Evolutionary conservation across 257 asterid species (phyloP).

Genomic region (Phtheirospermum japonicum): DNA sequence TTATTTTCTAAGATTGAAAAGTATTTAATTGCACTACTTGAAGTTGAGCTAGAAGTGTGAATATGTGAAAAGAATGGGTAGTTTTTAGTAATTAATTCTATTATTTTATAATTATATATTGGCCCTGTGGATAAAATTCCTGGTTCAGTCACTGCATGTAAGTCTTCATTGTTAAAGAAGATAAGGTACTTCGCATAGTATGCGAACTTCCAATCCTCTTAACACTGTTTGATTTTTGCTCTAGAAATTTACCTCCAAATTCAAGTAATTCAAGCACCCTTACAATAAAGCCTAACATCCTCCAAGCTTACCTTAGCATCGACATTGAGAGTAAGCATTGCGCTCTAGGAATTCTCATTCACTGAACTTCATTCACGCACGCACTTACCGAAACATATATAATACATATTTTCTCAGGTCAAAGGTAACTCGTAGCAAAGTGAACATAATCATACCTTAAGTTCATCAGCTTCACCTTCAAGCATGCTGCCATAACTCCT

Average conservation of each 20-base stretch:
- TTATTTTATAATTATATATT: background rate
- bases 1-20: no score
- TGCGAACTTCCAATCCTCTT: slow-evolving; percentile 10
- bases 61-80: no score
- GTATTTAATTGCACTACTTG: no score
- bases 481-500: slow-evolving; percentile 96
- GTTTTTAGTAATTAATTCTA: no score
- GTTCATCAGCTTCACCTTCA: slow-evolving; percentile 98
- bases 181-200: background rate
- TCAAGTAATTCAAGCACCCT: slow-evolving; percentile 1
- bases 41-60: no score
- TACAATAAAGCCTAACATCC: background rate
- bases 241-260: background rate
- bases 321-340: background rate
- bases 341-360: slow-evolving; percentile 8
- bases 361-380: background rate
- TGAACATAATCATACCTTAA: slow-evolving; percentile 55
- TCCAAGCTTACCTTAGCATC: background rate
- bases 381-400: slow-evolving; percentile 7
- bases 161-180: background rate
- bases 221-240: background rate
- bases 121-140: background rate
- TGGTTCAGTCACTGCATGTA: background rate
- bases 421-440: background rate
- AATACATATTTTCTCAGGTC: background rate